Evolutionary conservation across 208 protist genomes (phyloP), one percentile per base, ranked within the genome.

Genomic region (Trypanosoma brucei): DNA sequence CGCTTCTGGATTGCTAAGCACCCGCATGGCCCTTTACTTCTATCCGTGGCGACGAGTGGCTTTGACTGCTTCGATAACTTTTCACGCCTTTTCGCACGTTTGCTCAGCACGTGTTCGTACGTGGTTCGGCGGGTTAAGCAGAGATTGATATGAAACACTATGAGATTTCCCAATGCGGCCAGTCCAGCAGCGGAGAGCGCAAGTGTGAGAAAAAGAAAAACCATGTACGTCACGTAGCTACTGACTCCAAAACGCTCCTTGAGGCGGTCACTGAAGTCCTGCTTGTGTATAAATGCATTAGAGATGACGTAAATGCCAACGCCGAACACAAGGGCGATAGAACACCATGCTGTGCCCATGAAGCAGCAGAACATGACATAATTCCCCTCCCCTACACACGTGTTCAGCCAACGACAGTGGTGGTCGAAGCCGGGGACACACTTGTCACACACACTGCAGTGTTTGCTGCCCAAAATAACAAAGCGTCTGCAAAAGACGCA

Each of bases 381-480:
- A 60, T 97, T 97, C 40, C 72, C 79, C 3, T 31, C 60, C 2
- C 92, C 92, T 1, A 97, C 79, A 56, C 90, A 95, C 52, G 78
- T 88, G 61, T 93, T 93, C n/a, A 92, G 70, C 92, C 92, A 97
- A 0, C 86, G 89, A 61, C 92, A 97, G 71, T 97, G 92, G 65
- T 97, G 92, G 60, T 97, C 92, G 59, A 95, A 95, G 7, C 83
- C 84, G 3, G 87, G 81, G 0, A 97, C 88, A 52, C 92, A 97
- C 69, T 94, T 94, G 59, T 95, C 89, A 57, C 92, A 97, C 55
- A 92, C 75, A 40, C 82, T 83, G 60, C 92, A 97, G 70, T 97
- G 92, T 67, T 91, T 97, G 68, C 85, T 81, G 46, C 71, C 72
- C 11, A 59, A 57, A 37, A 64, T 39, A 0, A 94, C 88, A 70